A percentile compares a stretch with the other conserved stretches of the same genome.
Evolutionary conservation across 2,329 filamentous ascomycete genomes (phyloP).

Genomic region (Scortechinia acanthostroma): DNA sequence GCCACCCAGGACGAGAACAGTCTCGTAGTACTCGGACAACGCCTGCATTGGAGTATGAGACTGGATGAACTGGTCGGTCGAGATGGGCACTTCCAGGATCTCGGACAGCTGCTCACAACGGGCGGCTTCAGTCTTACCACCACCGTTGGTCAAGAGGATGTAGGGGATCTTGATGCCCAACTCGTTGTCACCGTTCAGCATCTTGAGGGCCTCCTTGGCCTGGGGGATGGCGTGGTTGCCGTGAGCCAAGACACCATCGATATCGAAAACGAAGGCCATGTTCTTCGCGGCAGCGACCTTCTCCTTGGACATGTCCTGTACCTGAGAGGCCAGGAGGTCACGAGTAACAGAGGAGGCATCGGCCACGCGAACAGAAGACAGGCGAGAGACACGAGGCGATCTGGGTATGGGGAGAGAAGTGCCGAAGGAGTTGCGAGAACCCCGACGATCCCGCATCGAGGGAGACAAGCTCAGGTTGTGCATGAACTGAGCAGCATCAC

Average conservation of each 20-base stretch:
- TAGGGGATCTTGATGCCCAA: slow-evolving; percentile 72
- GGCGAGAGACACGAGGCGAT: slow-evolving; percentile 60
- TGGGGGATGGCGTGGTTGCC: slow-evolving; percentile 65
- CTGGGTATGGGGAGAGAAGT: slow-evolving; percentile 66
- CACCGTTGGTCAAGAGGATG: slow-evolving; percentile 71
- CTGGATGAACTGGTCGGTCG: slow-evolving; percentile 70
- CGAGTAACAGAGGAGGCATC: slow-evolving; percentile 18
- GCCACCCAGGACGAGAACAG: slow-evolving; percentile 69
- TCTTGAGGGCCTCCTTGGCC: slow-evolving; percentile 58
- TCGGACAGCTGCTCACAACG: slow-evolving; percentile 61
- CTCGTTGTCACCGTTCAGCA: slow-evolving; percentile 71
- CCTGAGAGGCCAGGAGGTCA: slow-evolving; percentile 63
- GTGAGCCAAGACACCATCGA: slow-evolving; percentile 71
- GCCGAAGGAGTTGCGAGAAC: slow-evolving; percentile 72
- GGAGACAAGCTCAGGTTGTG: slow-evolving; percentile 64
- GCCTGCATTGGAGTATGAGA: slow-evolving; percentile 74
- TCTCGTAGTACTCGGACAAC: slow-evolving; percentile 69
- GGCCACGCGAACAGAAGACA: slow-evolving; percentile 43
- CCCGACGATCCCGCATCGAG: slow-evolving; percentile 59
- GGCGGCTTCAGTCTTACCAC: slow-evolving; percentile 61
- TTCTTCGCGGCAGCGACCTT: slow-evolving; percentile 68
- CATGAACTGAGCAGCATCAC: slow-evolving; percentile 65
- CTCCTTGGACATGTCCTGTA: slow-evolving; percentile 59
- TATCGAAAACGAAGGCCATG: slow-evolving; percentile 77
- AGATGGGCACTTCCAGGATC: slow-evolving; percentile 59